These are phyloP conservation scores for Globisporangium splendens DNA, from an alignment of 352 stramenopile species.

Conservation along the genomic window DNA sequence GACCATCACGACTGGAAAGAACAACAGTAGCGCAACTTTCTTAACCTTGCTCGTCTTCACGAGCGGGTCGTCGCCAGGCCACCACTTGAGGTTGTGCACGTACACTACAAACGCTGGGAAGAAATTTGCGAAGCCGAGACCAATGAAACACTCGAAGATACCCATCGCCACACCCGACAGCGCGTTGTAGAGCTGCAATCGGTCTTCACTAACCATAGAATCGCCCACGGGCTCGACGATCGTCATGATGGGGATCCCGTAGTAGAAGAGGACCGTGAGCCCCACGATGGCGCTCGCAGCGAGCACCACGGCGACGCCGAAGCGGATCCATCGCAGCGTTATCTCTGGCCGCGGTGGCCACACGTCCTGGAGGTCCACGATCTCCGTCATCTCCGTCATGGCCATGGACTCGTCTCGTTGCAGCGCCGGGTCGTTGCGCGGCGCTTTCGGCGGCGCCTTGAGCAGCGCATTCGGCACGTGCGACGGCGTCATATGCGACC, in stretches of 20 bases:
- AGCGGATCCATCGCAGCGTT: slow-evolving; percentile 57
- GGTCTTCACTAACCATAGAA: slow-evolving; percentile 11
- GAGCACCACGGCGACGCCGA: slow-evolving; percentile 42
- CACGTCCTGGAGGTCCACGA: too few relatives aligned
- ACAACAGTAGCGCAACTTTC: slow-evolving; percentile 15
- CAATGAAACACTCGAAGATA: slow-evolving; percentile 16
- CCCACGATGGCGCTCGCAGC: slow-evolving; percentile 35
- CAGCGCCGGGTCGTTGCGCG: too few relatives aligned
- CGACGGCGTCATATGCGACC: too few relatives aligned
- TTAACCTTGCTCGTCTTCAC: slow-evolving; percentile 13
- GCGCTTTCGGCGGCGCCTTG: too few relatives aligned
- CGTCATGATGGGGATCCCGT: slow-evolving; percentile 32
- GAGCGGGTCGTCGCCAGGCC: slow-evolving; percentile 14
- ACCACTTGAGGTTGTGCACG: slow-evolving; percentile 25
- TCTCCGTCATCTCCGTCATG: too few relatives aligned
- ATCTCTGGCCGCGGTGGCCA: slow-evolving; percentile 40
- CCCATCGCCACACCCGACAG: slow-evolving; percentile 19
- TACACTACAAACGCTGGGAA: slow-evolving; percentile 20
- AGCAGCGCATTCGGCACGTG: too few relatives aligned
- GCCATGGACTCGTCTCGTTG: too few relatives aligned
- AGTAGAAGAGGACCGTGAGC: slow-evolving; percentile 29
- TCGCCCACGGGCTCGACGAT: slow-evolving; percentile 9
- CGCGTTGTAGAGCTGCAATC: slow-evolving; percentile 19
- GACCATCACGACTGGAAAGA: slow-evolving; percentile 18
- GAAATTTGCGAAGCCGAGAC: slow-evolving; percentile 18